These are phyloP conservation scores for Schizothecium vesticola DNA, from an alignment of 495 filamentous ascomycete species.

Conservation along the genomic window DNA sequence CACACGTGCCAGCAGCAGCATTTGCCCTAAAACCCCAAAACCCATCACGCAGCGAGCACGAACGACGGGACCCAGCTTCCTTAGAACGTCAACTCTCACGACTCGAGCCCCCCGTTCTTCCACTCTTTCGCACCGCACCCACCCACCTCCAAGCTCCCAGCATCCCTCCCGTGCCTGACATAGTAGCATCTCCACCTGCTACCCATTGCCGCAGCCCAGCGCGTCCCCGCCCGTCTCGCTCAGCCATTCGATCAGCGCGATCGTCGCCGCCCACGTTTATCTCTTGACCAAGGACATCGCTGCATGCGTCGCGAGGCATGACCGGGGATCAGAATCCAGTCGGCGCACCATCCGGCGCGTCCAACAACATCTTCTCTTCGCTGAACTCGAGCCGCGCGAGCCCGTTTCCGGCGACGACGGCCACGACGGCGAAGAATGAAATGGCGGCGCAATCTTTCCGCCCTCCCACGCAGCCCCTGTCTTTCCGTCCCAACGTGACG, in stretches of 20 bases:
- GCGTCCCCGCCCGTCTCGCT: constrained; percentile 14
- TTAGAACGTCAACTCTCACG: background rate
- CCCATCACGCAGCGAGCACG: background rate
- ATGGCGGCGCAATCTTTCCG: constrained; percentile 38
- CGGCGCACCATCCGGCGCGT: constrained; percentile 31
- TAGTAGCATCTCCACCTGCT: constrained; percentile 11
- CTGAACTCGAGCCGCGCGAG: constrained; percentile 33
- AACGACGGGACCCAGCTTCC: background rate
- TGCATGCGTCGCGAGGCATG: constrained; percentile 43
- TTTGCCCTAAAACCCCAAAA: background rate
- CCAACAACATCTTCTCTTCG: constrained; percentile 25
- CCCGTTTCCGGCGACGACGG: constrained; percentile 29
- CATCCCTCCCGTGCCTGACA: constrained; percentile 2
- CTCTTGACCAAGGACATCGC: constrained; percentile 21
- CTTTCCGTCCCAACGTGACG: constrained; percentile 26
- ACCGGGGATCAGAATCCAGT: constrained; percentile 36
- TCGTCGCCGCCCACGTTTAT: constrained; percentile 24
- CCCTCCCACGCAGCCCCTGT: constrained; percentile 25
- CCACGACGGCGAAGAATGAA: constrained; percentile 28
- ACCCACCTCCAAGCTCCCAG: background rate
- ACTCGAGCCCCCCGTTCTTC: constrained; percentile 8
- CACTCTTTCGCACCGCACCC: constrained; percentile 11
- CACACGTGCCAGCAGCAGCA: background rate
- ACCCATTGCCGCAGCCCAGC: constrained; percentile 18
- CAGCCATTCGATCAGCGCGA: constrained; percentile 39